Percentiles rank a stretch among this genome's conserved stretches.
These are phyloP conservation scores for Panellus pusillus DNA, from an alignment of 768 basidiomycete species.

Conservation along the genomic window DNA sequence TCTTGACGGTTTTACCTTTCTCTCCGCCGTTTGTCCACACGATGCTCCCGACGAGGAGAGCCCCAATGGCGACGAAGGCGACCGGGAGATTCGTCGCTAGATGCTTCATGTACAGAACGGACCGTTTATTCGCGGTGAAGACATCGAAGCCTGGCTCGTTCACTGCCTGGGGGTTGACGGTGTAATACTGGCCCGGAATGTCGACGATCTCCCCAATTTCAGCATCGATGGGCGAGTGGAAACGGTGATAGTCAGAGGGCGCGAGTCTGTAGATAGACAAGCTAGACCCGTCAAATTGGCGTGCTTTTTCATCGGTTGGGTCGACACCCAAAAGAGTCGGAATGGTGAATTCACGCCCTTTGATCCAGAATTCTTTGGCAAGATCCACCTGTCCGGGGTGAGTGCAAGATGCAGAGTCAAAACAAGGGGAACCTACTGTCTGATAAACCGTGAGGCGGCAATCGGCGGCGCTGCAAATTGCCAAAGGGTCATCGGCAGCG, in stretches of 20 bases:
- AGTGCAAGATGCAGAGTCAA: too few relatives aligned
- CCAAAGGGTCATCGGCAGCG: constrained; percentile 47
- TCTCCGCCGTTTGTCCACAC: constrained; percentile 57
- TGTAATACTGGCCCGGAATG: constrained; percentile 61
- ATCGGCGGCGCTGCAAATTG: constrained; percentile 70
- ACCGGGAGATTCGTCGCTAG: constrained; percentile 44
- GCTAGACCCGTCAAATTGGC: constrained; percentile 43
- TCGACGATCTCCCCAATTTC: constrained; percentile 44
- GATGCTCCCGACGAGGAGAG: constrained; percentile 79
- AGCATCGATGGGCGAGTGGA: constrained; percentile 69
- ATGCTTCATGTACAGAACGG: constrained; percentile 54
- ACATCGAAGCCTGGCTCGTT: constrained; percentile 67
- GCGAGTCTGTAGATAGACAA: constrained; percentile 76
- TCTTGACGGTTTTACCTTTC: constrained; percentile 44
- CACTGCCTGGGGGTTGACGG: constrained; percentile 80
- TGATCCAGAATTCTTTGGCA: constrained; percentile 74
- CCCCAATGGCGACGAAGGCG: constrained; percentile 76
- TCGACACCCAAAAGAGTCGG: constrained; percentile 53
- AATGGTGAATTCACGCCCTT: constrained; percentile 71
- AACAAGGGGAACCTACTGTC: constrained; percentile 21
- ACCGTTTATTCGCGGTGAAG: constrained; percentile 63
- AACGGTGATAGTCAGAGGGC: constrained; percentile 80
- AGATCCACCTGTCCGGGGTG: constrained; percentile 33
- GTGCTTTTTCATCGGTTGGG: constrained; percentile 40
- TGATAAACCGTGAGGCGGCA: constrained; percentile 71